These are phyloP conservation scores for Glaciozyma antarctica DNA, from an alignment of 768 basidiomycete species.

Conservation along the genomic window DNA sequence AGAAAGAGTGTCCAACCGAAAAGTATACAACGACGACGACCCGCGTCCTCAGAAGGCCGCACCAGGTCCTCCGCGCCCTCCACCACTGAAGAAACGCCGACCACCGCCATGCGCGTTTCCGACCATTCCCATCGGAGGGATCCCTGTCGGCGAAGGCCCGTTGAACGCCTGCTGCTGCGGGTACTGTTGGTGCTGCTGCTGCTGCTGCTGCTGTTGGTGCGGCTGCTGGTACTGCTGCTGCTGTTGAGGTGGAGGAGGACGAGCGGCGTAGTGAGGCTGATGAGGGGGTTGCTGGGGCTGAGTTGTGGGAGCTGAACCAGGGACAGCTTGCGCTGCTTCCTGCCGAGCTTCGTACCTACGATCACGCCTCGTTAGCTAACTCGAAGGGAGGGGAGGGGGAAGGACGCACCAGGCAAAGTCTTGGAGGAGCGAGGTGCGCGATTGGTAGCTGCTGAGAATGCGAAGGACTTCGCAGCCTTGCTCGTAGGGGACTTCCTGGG, in stretches of 20 bases:
- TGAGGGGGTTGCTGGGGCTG: background rate
- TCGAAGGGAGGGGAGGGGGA: background rate
- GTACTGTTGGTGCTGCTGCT: constrained; percentile 29
- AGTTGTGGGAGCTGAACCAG: constrained; percentile 27
- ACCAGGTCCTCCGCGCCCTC: background rate
- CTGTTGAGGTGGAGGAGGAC: background rate
- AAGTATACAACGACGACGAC: background rate
- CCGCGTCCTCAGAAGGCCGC: background rate
- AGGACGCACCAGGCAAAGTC: constrained; percentile 21
- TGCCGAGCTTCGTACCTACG: background rate
- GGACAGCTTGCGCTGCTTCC: background rate
- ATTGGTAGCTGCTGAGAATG: constrained; percentile 87
- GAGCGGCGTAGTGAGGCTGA: background rate
- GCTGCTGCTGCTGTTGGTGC: constrained; percentile 13
- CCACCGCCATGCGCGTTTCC: background rate
- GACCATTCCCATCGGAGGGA: background rate
- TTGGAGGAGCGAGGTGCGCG: constrained; percentile 51
- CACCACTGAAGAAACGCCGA: background rate
- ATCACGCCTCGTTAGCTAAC: background rate
- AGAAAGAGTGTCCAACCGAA: too few relatives aligned
- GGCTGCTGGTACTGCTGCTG: constrained; percentile 2
- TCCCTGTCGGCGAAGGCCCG: background rate
- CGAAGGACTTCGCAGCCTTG: constrained; percentile 93
- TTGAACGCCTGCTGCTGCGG: constrained; percentile 39
- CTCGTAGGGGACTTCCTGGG: constrained; percentile 90